A percentile compares a stretch with the other conserved stretches of the same genome.
Conservation (phyloP, 2,329 filamentous ascomycete species). For the Colletotrichum sp. region DNA sequence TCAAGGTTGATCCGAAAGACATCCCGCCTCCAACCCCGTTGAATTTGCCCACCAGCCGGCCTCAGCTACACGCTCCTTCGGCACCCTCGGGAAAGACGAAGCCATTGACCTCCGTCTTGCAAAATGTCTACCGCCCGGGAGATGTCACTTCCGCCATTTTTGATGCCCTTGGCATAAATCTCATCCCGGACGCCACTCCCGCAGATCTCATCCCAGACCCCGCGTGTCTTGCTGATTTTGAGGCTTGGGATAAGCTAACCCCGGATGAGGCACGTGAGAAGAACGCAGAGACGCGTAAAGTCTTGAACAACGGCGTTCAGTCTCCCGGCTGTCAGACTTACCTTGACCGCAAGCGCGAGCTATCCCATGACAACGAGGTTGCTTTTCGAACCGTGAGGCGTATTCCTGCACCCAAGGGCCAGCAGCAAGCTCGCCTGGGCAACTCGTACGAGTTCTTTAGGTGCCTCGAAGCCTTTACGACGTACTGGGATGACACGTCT, state of each 20-base stretch:
- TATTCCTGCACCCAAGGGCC: constrained; percentile 58
- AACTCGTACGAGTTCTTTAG: constrained; percentile 72
- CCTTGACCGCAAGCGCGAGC: constrained; percentile 62
- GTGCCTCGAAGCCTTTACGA: constrained; percentile 62
- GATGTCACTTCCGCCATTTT: constrained; percentile 57
- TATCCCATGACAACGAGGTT: constrained; percentile 59
- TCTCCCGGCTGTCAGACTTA: constrained; percentile 65
- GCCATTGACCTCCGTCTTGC: constrained; percentile 56
- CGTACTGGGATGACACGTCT: constrained; percentile 68
- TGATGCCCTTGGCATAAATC: constrained; percentile 61
- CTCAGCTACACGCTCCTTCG: constrained; percentile 24
- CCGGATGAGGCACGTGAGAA: constrained; percentile 53
- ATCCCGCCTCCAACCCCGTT: constrained; percentile 63
- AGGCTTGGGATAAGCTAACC: constrained; percentile 53
- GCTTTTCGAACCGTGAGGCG: constrained; percentile 68
- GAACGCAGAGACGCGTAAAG: constrained; percentile 52
- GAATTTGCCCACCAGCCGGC: constrained; percentile 50
- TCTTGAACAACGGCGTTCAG: constrained; percentile 56
- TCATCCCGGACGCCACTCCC: constrained; percentile 54
- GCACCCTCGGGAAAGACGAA: constrained; percentile 26
- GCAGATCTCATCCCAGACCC: constrained; percentile 59
- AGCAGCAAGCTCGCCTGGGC: constrained; percentile 59
- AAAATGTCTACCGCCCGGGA: constrained; percentile 56
- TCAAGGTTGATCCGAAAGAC: constrained; percentile 49
- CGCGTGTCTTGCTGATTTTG: constrained; percentile 57